phyloP scores from a whole-genome alignment of 257 asterid species.

The Salvia miltiorrhiza region DNA sequence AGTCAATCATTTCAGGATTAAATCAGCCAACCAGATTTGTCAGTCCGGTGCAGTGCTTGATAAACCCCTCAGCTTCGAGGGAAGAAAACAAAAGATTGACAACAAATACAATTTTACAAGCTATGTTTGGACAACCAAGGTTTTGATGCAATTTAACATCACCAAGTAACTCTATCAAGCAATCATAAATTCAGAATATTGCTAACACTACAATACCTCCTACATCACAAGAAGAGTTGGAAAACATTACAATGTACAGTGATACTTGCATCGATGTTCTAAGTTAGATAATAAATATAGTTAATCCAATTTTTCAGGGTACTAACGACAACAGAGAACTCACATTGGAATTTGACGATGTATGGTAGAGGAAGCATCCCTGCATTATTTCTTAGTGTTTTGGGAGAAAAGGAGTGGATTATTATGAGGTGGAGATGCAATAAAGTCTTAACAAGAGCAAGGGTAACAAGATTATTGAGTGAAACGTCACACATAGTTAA shows the following conservation, averaged over 20 bases:
- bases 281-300: neutral
- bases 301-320: neutral
- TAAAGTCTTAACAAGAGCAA: neutral
- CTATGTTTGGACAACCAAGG: neutral
- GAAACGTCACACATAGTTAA: neutral
- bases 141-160: neutral
- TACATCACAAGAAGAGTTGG: neutral
- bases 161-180: neutral
- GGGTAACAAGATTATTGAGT: neutral
- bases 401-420: neutral
- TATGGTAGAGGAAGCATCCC: neutral
- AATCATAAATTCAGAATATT: neutral
- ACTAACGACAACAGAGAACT: neutral
- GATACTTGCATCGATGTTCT: neutral
- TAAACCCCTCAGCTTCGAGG: neutral
- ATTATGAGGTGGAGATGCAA: neutral
- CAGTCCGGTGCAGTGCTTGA: neutral
- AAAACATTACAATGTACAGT: neutral
- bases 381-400: neutral
- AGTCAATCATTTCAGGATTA: neutral
- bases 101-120: neutral
- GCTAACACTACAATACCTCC: neutral
- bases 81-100: neutral
- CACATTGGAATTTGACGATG: neutral
- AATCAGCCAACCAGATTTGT: conserved; percentile 8